Evolutionary conservation across 2,329 filamentous ascomycete species (phyloP), one percentile per base, ranked within the genome.

Genomic region (Trichoderma semiorbis): DNA sequence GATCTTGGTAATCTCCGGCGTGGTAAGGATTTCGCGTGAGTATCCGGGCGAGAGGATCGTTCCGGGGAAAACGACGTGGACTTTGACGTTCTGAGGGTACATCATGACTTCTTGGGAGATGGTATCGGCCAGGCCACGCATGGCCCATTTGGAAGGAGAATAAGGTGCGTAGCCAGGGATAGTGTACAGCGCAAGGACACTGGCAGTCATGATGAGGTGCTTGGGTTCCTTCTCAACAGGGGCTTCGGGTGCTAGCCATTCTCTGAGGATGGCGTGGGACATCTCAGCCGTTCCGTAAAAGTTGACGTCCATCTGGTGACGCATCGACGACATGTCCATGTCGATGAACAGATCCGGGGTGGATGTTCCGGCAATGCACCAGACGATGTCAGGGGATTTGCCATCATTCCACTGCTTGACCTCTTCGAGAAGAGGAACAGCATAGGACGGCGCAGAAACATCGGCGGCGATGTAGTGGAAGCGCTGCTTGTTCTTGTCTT

Each of bases 131-230:
- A 99, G 86, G 18, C 90, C 91, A 72, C 94, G 90, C 75, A 99
- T 85, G 1, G 96, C 96, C 69, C 91, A 91, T 83, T 99, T 99
- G 70, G 92, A 87, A 3, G 95, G 93, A 0, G 90, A 88, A 81
- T 99, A 99, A 0, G 93, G 88, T 0, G 86, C 87, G 81, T 99
- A 99, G 30, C 96, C 96, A 14, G 91, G 88, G 39, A 97, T 81
- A 14, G 93, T 89, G 76, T 92, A 90, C 76, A 97, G 92, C 2
- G 92, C 92, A 21, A 91, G 83, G 7, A 91, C 88, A 26, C 92
- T 96, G 18, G 91, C 90, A 1, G 96, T 98, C 82, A 98, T 93
- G 79, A 99, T 89, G 74, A 99, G 86, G 81, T 98, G 95, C 69
- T 91, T 89, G 11, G 91, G 85, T 74, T 87, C 83, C 28, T 76